Conservation (phyloP, 352 stramenopile genomes). For the Pythium scleroteichum region DNA sequence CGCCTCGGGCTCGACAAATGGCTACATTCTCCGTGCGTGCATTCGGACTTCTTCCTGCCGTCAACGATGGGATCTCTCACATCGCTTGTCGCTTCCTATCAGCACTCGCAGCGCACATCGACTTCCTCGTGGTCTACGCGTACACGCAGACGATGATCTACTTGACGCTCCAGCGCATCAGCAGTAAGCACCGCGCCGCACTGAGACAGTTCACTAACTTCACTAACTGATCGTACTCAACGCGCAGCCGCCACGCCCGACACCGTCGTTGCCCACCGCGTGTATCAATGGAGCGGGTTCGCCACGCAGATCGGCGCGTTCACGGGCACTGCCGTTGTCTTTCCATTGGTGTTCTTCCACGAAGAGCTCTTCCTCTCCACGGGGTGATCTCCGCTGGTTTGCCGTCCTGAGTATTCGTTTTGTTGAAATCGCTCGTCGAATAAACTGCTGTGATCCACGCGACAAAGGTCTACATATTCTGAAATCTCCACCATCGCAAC, state of each 20-base stretch:
- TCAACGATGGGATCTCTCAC: neutral
- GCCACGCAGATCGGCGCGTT: constrained; percentile 66
- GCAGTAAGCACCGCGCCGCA: constrained; percentile 36
- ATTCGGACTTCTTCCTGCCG: too few species aligned
- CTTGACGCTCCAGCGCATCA: constrained; percentile 60
- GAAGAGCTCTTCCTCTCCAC: constrained; percentile 42
- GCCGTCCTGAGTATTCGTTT: too few species aligned
- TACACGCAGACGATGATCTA: constrained; percentile 83
- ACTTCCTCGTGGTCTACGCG: constrained; percentile 55
- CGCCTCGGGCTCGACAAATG: constrained; percentile 36
- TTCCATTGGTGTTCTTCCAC: constrained; percentile 65
- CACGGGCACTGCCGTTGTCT: constrained; percentile 55
- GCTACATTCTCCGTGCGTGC: constrained; percentile 57
- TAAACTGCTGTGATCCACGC: too few species aligned
- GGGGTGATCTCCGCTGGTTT: neutral
- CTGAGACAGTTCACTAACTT: constrained; percentile 8
- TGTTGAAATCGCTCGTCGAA: too few species aligned
- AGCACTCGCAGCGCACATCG: constrained; percentile 50
- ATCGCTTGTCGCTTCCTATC: neutral
- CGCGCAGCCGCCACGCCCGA: neutral
- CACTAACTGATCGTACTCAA: neutral
- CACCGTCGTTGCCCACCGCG: constrained; percentile 34
- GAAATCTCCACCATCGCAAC: too few species aligned
- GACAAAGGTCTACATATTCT: too few species aligned
- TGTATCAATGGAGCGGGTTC: constrained; percentile 77